Conservation (phyloP, 805 yeast species). For the Myxozyma sirexii region DNA sequence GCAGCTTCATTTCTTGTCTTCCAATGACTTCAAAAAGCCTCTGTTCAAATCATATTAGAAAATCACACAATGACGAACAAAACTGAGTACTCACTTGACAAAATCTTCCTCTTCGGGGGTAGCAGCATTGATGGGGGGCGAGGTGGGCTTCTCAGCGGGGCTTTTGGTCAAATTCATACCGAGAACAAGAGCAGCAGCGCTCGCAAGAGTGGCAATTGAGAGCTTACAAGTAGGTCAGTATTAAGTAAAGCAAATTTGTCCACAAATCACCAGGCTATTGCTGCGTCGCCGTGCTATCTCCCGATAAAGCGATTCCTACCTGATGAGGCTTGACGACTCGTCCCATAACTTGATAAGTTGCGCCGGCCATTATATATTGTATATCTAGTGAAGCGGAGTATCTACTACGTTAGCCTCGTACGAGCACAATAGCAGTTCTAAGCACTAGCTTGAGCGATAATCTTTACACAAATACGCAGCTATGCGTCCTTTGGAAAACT, state of each 20-base stretch:
- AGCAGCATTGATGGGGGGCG: conserved; percentile 72
- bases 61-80: background rate
- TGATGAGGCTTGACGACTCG: conserved; percentile 81
- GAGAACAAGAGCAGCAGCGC: conserved; percentile 64
- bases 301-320: conserved; percentile 43
- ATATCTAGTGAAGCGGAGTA: background rate
- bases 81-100: conserved; percentile 48
- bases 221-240: conserved; percentile 48
- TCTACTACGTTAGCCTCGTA: background rate
- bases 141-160: conserved; percentile 53
- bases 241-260: too few species aligned
- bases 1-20: conserved; percentile 19
- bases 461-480: too few species aligned
- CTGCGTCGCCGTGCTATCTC: background rate
- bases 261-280: background rate
- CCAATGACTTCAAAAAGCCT: conserved; percentile 31
- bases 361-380: conserved; percentile 48
- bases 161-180: conserved; percentile 63
- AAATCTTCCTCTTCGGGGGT: conserved; percentile 89
- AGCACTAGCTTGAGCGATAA: too few species aligned
- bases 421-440: background rate
- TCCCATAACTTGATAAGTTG: conserved; percentile 83
- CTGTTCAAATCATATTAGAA: background rate
- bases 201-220: conserved; percentile 76
- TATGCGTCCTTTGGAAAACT: too few species aligned